Percentiles rank a stretch among this genome's conserved stretches.
Conservation (phyloP, 441 rosid genomes). For the Aquilaria agallochum region DNA sequence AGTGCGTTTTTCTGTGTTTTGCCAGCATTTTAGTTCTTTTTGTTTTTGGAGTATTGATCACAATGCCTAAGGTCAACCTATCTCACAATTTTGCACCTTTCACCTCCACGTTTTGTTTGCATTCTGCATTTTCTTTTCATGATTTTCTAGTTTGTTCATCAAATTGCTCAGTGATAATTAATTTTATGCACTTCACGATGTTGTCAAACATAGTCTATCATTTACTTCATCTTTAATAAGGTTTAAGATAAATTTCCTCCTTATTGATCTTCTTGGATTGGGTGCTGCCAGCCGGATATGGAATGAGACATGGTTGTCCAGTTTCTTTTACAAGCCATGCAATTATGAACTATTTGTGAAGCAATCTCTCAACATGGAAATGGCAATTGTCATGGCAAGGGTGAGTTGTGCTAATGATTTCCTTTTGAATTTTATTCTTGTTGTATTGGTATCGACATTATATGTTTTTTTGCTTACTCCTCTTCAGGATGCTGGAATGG, state of each 20-base stretch:
- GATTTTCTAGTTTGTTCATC: neutral
- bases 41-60: too few species aligned
- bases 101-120: too few species aligned
- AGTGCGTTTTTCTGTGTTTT: neutral
- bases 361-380: constrained; percentile 87
- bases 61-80: too few species aligned
- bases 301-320: constrained; percentile 80
- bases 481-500: constrained; percentile 57
- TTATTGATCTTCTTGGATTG: constrained; percentile 2
- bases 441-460: constrained; percentile 14
- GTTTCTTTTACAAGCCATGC: constrained; percentile 82
- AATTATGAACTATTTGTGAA: constrained; percentile 76
- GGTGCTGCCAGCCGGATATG: constrained; percentile 58
- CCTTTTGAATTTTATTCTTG: constrained; percentile 3
- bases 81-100: too few species aligned
- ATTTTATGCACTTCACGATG: too few species aligned
- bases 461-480: constrained; percentile 7
- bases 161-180: too few species aligned
- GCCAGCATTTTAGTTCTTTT: neutral
- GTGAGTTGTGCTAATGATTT: constrained; percentile 28
- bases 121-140: neutral
- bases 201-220: too few species aligned
- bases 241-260: neutral
- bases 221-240: too few species aligned
- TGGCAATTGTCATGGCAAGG: constrained; percentile 89